Evolutionary conservation across 1,284 basidiomycete genomes (phyloP), one percentile per base, ranked within the genome.

Genomic region (Rhizoctonia solani): DNA sequence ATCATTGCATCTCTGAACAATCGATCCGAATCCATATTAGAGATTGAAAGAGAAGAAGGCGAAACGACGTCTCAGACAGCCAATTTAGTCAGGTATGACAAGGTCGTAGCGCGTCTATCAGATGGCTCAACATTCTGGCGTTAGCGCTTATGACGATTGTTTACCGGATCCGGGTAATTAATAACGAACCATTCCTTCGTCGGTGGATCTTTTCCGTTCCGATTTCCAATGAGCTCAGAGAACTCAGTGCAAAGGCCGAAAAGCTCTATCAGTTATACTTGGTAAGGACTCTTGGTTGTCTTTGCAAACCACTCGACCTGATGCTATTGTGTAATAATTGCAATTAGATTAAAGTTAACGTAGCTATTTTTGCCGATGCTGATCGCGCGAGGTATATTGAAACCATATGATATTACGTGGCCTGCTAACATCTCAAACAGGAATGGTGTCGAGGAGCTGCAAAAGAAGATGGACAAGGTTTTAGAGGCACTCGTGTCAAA

Each of bases 31-130:
- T 54, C 41, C 4, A 66, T 66, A 21, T 39, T 66, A 4, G 63
- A 66, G 42, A 66, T 66, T 37, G 63, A 66, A 23, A 54, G 37
- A 25, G 63, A 66, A 23, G 63, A 66, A 27, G 63, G 63, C 16
- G 63, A 66, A 21, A 66, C 63, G 1, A 66, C 63, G 13, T 54
- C 63, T 4, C 63, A 66, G 23, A 66, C 63, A 8, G 53, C 52
- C 9, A 42, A 52, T 14, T 52, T 66, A 16, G 63, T 66, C 21
- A 54, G 53, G 63, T 55, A n/a, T 19, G 63, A 16, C 11, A 9
- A 56, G 3, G 32, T 29, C 27, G 13, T 32, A 13, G 13, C 21
- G 21, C 19, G 25, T 8, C 11, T 53, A 4, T 53, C 4, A 11
- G 32, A 25, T 29, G 14, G 14, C 21, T n/a, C 25, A 14, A 4